Base-by-base conservation (phyloP, 2,329 filamentous ascomycete species). In the Diplodia scrobiculata region DNA sequence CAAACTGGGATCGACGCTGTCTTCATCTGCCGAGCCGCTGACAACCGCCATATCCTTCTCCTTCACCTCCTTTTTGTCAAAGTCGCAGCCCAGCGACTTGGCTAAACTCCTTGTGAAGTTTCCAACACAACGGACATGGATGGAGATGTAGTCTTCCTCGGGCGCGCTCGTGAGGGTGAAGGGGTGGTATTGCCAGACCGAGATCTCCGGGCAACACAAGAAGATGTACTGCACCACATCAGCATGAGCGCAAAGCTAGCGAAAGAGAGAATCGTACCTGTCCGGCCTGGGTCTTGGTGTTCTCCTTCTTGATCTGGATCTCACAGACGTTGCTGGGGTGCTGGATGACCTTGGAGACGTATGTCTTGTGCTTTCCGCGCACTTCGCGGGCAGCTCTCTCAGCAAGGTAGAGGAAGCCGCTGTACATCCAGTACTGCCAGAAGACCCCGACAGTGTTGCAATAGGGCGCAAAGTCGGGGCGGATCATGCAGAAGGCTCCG, bases 371-470 rank as follows among this genome's bases (percentile, higher is more conserved):
- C 29, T 88, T 85, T 53, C 91, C 91, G 63, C 91, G 88, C 48
- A 94, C 80, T 78, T 95, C 91, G 68, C 91, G 87, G 21, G 90
- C 87, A 66, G 93, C 82, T 68, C 91, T 84, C 80, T 96, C 91
- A n/a, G 86, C 84, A 41, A 96, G 84, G 75, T 95, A 96, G 67
- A 89, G 82, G 74, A 91, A 90, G 68, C 90, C 91, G 60, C 91
- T 89, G 74, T 91, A 91, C 84, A 91, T 89, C 91, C 91, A 95
- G 81, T 91, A 95, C 79, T 93, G 88, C 89, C 90, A 95, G 77
- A 96, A 95, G 64, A 93, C 90, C 72, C 91, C 91, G 68, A 91
- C 82, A 67, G 88, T 87, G 66, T 86, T 83, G 79, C 91, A 93
- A 76, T 90, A 93, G 1, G 91, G 91, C 5, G 89, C 89, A 69